Evolutionary conservation across 768 basidiomycete species (phyloP).

Genomic region (Mycena capillaripes): DNA sequence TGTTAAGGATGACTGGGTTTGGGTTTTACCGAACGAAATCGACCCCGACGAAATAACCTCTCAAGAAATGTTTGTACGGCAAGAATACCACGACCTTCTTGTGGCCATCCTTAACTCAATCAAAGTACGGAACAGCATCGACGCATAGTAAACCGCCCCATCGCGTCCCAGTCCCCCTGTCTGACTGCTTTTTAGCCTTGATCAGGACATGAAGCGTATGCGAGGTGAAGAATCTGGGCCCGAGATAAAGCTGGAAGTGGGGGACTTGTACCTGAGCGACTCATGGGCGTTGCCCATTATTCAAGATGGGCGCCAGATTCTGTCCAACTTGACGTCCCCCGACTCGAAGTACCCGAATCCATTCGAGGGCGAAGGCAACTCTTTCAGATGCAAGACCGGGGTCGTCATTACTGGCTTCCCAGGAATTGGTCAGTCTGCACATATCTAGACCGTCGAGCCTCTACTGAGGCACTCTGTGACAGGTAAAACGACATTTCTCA

Average conservation of each 20-base stretch:
- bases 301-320: not conserved
- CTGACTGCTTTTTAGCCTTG: not conserved
- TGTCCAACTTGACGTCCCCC: not conserved
- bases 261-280: not conserved
- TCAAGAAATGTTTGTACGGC: not conserved
- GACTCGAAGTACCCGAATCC: not conserved
- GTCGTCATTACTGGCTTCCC: not conserved
- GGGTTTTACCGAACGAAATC: not conserved
- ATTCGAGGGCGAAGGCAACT: not conserved
- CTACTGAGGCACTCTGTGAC: not conserved
- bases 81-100: not conserved
- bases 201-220: not conserved
- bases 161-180: not conserved
- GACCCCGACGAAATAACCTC: not conserved
- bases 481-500: not conserved
- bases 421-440: not conserved
- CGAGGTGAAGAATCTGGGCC: not conserved
- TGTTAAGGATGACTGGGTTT: not conserved
- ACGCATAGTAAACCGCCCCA: not conserved
- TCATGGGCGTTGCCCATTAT: not conserved
- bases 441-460: not conserved
- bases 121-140: not conserved
- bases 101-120: not conserved
- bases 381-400: not conserved
- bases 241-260: not conserved